Evolutionary conservation across 2,329 filamentous ascomycete genomes (phyloP).

Genomic region (Orbilia quercus): DNA sequence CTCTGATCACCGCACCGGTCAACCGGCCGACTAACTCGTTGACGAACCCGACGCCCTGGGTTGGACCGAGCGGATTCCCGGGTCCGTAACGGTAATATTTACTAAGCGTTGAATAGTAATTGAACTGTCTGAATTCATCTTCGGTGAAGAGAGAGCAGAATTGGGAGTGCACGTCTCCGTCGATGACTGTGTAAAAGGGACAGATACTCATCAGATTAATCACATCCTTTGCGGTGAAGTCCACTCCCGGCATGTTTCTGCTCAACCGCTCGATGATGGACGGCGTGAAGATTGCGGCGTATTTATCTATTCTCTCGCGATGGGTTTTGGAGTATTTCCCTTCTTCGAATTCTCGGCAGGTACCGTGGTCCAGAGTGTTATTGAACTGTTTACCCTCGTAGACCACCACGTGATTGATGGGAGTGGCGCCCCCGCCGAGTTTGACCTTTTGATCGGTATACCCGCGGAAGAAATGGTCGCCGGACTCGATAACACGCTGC

Average conservation of each 20-base stretch:
- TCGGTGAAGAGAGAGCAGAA: slow-evolving; percentile 82
- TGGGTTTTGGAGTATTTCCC: slow-evolving; percentile 66
- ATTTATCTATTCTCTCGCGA: slow-evolving; percentile 68
- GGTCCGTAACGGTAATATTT: slow-evolving; percentile 86
- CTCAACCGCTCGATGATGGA: slow-evolving; percentile 77
- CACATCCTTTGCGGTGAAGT: slow-evolving; percentile 71
- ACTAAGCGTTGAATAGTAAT: slow-evolving; percentile 80
- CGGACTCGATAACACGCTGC: slow-evolving; percentile 78
- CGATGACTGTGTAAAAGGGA: slow-evolving; percentile 82
- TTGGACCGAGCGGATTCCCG: slow-evolving; percentile 81
- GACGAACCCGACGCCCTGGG: slow-evolving; percentile 85
- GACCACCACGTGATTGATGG: slow-evolving; percentile 70
- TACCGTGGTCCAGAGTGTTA: slow-evolving; percentile 82
- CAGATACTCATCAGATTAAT: slow-evolving; percentile 88
- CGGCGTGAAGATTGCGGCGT: slow-evolving; percentile 73
- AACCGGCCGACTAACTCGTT: slow-evolving; percentile 88
- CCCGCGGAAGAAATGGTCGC: slow-evolving; percentile 78
- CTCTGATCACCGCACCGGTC: slow-evolving; percentile 74
- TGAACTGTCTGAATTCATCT: slow-evolving; percentile 80
- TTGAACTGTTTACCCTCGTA: slow-evolving; percentile 75
- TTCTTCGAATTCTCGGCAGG: slow-evolving; percentile 77
- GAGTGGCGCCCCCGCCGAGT: slow-evolving; percentile 62
- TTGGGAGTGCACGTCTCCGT: slow-evolving; percentile 70
- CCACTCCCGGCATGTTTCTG: slow-evolving; percentile 72
- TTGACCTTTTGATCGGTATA: slow-evolving; percentile 71